phyloP scores from a whole-genome alignment of 2,329 filamentous ascomycete species.

The Balansia obtecta region DNA sequence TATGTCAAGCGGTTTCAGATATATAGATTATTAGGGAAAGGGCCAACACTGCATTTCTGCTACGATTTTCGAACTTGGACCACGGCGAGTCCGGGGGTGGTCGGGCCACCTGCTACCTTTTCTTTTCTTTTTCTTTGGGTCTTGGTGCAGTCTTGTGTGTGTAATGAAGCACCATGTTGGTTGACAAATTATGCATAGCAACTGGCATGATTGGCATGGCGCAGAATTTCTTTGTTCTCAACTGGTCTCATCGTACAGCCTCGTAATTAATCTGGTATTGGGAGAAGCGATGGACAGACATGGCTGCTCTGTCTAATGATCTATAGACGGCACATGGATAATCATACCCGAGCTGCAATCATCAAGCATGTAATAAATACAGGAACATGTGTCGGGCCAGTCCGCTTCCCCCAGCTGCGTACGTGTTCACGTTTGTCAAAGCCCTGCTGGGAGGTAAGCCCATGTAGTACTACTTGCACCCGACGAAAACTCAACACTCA shows the following conservation, averaged over 20 bases:
- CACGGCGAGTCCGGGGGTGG: no score
- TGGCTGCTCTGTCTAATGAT: neutral
- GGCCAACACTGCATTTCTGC: no score
- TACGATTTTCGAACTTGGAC: no score
- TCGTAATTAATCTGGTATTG: neutral
- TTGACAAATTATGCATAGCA: neutral
- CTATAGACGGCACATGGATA: neutral
- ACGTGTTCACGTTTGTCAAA: neutral
- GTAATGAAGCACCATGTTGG: neutral
- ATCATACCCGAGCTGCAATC: neutral
- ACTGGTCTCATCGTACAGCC: neutral
- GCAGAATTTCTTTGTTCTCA: neutral
- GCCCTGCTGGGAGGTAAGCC: no score
- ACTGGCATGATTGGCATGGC: slow-evolving; percentile 1
- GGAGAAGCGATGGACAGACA: neutral
- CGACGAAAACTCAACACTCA: no score
- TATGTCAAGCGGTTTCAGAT: no score
- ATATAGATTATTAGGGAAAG: no score
- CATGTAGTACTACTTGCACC: no score
- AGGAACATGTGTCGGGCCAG: neutral
- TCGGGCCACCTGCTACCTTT: neutral
- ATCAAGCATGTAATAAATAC: neutral
- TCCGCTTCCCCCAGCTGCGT: neutral
- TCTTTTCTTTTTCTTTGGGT: neutral
- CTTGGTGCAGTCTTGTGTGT: neutral